Conservation (phyloP, 2,329 filamentous ascomycete genomes). For the Verticillium isaacii region DNA sequence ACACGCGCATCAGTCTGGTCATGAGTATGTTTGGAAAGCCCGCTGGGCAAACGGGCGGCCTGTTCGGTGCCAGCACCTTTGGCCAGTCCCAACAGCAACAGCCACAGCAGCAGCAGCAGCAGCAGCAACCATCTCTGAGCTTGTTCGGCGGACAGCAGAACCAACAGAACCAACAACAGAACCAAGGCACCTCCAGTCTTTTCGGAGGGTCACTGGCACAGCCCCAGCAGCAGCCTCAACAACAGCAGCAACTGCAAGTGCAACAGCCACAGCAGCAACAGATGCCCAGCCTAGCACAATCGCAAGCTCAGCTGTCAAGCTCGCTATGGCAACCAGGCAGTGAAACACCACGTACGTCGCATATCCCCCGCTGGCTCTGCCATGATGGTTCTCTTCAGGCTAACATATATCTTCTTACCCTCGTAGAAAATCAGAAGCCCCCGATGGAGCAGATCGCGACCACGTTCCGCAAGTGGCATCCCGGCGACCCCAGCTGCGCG, state of each 20-base stretch:
- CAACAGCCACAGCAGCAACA: conserved; percentile 38
- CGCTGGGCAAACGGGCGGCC: conserved; percentile 19
- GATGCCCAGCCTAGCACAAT: conserved; percentile 37
- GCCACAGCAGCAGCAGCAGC: conserved; percentile 27
- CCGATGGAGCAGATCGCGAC: conserved; percentile 69
- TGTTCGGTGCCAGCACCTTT: conserved; percentile 22
- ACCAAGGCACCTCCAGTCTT: conserved; percentile 19
- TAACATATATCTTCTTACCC: neutral
- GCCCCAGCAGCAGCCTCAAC: conserved; percentile 27
- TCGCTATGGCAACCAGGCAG: conserved; percentile 50
- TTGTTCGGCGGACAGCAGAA: conserved; percentile 33
- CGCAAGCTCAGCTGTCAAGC: conserved; percentile 40
- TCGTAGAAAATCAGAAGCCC: conserved; percentile 59
- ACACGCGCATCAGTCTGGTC: neutral
- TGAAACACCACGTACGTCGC: conserved; percentile 40
- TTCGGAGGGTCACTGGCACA: conserved; percentile 28
- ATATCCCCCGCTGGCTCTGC: neutral
- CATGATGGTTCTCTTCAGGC: neutral
- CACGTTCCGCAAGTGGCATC: conserved; percentile 71
- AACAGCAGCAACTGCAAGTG: conserved; percentile 31
- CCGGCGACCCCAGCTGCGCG: conserved; percentile 60
- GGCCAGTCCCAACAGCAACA: conserved; percentile 31
- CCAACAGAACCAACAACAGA: conserved; percentile 19
- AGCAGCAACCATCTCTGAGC: conserved; percentile 24
- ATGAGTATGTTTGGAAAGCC: conserved; percentile 32